Evolutionary conservation across 2,329 filamentous ascomycete genomes (phyloP).

Genomic region (Aureobasidium sp.): DNA sequence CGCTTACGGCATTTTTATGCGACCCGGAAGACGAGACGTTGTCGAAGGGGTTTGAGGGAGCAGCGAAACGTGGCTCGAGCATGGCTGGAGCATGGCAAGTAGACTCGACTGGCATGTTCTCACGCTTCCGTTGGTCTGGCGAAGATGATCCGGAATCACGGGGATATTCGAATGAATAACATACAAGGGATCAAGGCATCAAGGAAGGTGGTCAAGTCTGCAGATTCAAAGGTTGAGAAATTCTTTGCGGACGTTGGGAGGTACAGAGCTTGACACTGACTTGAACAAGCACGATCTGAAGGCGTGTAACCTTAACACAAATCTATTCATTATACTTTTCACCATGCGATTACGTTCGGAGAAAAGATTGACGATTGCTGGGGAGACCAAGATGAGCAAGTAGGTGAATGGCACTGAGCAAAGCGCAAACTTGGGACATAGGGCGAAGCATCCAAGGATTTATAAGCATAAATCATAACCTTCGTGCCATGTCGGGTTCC

Average conservation of each 20-base stretch:
- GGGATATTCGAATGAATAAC: no score
- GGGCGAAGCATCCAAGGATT: not conserved
- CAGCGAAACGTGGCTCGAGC: not conserved
- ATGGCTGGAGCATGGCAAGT: no score
- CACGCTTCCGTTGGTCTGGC: not conserved
- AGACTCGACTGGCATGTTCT: not conserved
- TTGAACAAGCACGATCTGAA: not conserved
- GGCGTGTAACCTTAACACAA: slow-evolving; percentile 5
- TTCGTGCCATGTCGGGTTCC: not conserved
- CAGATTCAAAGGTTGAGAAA: not conserved
- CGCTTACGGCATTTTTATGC: not conserved
- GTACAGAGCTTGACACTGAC: not conserved
- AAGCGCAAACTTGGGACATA: not conserved
- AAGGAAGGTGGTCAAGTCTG: not conserved
- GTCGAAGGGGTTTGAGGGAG: not conserved
- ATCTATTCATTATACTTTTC: not conserved
- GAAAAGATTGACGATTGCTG: no score
- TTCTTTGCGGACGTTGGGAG: not conserved
- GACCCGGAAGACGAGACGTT: not conserved
- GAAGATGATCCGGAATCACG: not conserved
- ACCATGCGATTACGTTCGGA: not conserved
- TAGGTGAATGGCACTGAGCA: no score
- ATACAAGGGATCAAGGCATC: no score
- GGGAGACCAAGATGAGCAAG: no score
- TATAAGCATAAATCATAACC: slow-evolving; percentile 2